phyloP scores from a whole-genome alignment of 1,284 basidiomycete species.

The Athelia sp. region DNA sequence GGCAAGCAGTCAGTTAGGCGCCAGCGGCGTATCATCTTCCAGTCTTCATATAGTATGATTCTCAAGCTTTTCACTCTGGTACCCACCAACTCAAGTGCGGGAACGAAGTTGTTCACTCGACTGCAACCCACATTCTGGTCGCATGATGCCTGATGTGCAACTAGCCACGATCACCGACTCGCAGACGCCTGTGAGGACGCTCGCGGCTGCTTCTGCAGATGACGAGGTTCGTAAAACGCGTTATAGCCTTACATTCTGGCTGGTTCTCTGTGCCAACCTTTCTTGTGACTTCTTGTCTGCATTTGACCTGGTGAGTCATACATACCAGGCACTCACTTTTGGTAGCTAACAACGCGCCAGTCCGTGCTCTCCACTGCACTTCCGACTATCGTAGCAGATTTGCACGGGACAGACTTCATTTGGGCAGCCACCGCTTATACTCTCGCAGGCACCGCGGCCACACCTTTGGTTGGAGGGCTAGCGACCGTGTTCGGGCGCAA shows the following conservation, averaged over 20 bases:
- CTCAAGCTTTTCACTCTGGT: no score
- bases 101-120: no score
- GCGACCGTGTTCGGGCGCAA: constrained; percentile 22
- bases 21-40: no score
- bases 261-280: not conserved
- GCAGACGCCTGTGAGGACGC: no score
- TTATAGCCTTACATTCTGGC: not conserved
- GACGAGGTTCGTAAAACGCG: no score
- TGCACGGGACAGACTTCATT: constrained; percentile 25
- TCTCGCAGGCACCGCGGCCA: constrained; percentile 22
- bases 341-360: constrained; percentile 18
- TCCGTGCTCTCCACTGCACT: constrained; percentile 27
- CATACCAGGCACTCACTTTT: not conserved
- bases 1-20: no score
- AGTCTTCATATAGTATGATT: no score
- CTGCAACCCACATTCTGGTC: no score
- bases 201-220: no score
- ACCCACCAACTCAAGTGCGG: no score
- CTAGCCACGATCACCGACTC: no score
- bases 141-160: no score
- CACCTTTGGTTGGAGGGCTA: constrained; percentile 23
- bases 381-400: constrained; percentile 25
- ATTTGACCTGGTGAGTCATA: constrained; percentile 10
- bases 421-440: constrained; percentile 27
- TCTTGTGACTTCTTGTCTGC: constrained; percentile 8